These are phyloP conservation scores for Citrus cavaleriei DNA, from an alignment of 345 rosid species.

Conservation along the genomic window DNA sequence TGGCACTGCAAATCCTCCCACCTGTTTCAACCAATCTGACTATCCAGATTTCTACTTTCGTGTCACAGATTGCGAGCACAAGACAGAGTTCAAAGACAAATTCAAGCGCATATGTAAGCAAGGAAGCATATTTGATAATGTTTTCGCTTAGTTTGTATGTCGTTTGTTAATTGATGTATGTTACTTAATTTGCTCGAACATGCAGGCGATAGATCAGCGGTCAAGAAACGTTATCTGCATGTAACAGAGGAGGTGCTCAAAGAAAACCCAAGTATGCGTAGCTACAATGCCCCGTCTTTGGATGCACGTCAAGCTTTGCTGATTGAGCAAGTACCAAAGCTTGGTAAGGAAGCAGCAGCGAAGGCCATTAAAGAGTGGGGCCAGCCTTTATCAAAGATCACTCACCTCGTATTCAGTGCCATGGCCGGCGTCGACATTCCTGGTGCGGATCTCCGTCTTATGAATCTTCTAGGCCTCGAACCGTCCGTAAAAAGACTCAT, in stretches of 20 bases:
- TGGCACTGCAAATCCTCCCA: conserved; percentile 8
- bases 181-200: not conserved
- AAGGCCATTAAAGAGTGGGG: conserved; percentile 15
- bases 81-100: conserved; percentile 5
- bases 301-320: conserved; percentile 29
- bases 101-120: conserved; percentile 36
- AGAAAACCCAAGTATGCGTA: conserved; percentile 2
- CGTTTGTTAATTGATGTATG: too few relatives aligned
- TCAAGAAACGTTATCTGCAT: conserved; percentile 6
- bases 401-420: conserved; percentile 36
- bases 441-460: conserved; percentile 39
- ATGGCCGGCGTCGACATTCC: conserved; percentile 34
- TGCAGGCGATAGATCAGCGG: conserved; percentile 30
- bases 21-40: conserved; percentile 21
- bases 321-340: conserved; percentile 24
- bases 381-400: conserved; percentile 37
- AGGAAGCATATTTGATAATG: not conserved
- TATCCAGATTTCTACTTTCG: conserved; percentile 38
- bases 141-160: too few relatives aligned
- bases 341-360: conserved; percentile 36
- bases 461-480: conserved; percentile 32
- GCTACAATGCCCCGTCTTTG: conserved; percentile 23
- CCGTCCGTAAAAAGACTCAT: conserved; percentile 32
- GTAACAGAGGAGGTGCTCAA: conserved; percentile 19
- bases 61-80: conserved; percentile 28